phyloP scores from a whole-genome alignment of 2,329 filamentous ascomycete species.

The Leptographium procerum region DNA sequence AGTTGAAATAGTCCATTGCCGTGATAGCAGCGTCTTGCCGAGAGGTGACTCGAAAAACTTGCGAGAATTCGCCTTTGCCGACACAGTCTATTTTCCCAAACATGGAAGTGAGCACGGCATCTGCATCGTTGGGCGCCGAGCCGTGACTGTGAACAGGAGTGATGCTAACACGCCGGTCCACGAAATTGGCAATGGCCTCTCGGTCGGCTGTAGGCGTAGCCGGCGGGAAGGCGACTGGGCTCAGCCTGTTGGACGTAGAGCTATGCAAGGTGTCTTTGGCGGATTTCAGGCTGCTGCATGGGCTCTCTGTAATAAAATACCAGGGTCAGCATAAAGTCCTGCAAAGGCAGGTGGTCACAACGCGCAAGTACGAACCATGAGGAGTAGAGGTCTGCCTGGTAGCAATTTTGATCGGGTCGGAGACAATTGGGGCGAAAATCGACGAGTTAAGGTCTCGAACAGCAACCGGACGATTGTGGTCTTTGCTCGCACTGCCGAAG shows the following conservation, averaged over 20 bases:
- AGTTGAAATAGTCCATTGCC: constrained; percentile 24
- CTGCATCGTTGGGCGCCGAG: constrained; percentile 60
- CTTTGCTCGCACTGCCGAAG: constrained; percentile 12
- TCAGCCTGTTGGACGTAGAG: constrained; percentile 2
- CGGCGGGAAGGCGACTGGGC: constrained; percentile 39
- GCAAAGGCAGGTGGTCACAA: neutral
- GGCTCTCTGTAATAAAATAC: constrained; percentile 36
- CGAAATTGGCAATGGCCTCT: constrained; percentile 39
- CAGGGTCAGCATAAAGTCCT: neutral
- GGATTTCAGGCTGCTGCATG: constrained; percentile 42
- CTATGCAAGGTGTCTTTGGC: constrained; percentile 8
- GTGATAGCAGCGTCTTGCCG: constrained; percentile 14
- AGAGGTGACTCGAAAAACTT: constrained; percentile 69
- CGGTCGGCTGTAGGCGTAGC: constrained; percentile 68
- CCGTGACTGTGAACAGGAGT: constrained; percentile 61
- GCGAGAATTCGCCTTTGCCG: constrained; percentile 85
- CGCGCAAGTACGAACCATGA: neutral
- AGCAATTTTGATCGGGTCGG: neutral
- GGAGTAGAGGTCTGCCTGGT: neutral
- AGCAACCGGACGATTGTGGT: constrained; percentile 11
- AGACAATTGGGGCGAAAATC: constrained; percentile 1
- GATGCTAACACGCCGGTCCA: constrained; percentile 46
- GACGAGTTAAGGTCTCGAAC: constrained; percentile 4
- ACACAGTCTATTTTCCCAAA: constrained; percentile 74
- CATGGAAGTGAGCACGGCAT: constrained; percentile 58